A percentile compares a stretch with the other conserved stretches of the same genome.
These are phyloP conservation scores for Batkoa obscura DNA, from an alignment of 371 early-diverging fungal species.

Conservation along the genomic window DNA sequence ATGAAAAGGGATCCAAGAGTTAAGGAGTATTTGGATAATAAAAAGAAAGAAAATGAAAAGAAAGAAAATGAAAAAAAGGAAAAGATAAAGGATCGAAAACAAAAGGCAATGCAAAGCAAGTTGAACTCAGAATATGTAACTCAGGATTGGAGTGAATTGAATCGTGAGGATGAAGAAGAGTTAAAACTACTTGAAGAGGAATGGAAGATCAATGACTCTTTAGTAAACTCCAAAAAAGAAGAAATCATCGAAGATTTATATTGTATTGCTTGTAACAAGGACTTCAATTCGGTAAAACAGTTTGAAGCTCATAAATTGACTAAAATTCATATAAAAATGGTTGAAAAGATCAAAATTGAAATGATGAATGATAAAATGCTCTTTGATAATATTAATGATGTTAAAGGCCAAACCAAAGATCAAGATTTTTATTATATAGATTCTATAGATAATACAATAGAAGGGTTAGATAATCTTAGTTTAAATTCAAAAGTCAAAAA, in stretches of 20 bases:
- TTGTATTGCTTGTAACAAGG: conserved; percentile 67
- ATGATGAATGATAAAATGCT: conserved; percentile 36
- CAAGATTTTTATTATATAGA: too few relatives aligned
- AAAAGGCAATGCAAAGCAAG: conserved; percentile 18
- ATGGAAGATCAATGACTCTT: conserved; percentile 19
- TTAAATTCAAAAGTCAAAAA: too few relatives aligned
- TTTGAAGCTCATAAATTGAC: conserved; percentile 54
- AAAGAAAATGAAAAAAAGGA: conserved; percentile 32
- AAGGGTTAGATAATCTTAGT: too few relatives aligned
- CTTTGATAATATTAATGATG: too few relatives aligned
- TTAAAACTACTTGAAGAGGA: conserved; percentile 34
- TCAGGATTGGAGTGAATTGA: too few relatives aligned
- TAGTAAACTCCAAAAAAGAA: too few relatives aligned
- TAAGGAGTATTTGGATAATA: conserved; percentile 9
- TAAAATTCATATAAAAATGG: conserved; percentile 50
- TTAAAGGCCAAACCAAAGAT: too few relatives aligned
- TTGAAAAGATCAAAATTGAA: conserved; percentile 36
- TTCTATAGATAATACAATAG: too few relatives aligned
- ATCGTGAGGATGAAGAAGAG: conserved; percentile 15
- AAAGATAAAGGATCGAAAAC: conserved; percentile 24
- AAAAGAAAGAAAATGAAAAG: conserved; percentile 13
- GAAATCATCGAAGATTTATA: conserved; percentile 27
- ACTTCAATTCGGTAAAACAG: conserved; percentile 52
- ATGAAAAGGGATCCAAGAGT: conserved; percentile 64
- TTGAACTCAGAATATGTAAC: not conserved